Percentiles rank a stretch among this genome's conserved stretches.
Evolutionary conservation across 192 early-diverging fungal genomes (phyloP).

Genomic region (Glomus cerebriforme): DNA sequence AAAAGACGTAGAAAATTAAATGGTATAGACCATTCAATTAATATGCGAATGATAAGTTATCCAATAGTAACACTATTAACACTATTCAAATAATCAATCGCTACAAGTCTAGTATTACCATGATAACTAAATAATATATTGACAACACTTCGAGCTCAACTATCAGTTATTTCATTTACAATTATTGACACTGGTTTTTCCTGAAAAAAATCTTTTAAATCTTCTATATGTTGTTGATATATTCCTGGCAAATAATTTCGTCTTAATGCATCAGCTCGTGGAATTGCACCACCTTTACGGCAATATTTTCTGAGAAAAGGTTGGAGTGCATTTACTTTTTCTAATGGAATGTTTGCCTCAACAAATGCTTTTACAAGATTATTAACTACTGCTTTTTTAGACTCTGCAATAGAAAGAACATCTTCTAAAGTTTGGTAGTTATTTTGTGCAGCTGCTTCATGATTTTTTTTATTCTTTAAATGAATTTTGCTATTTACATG

Average conservation of each 20-base stretch:
- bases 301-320: neutral
- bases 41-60: neutral
- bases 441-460: too few relatives aligned
- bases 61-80: neutral
- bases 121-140: slow-evolving; percentile 4
- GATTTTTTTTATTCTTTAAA: too few relatives aligned
- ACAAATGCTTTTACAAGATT: neutral
- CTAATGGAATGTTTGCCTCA: neutral
- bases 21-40: neutral
- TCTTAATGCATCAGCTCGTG: neutral
- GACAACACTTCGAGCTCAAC: neutral
- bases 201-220: neutral
- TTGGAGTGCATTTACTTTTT: neutral
- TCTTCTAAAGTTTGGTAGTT: too few relatives aligned
- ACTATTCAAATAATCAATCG: neutral
- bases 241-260: neutral
- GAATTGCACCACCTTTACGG: neutral
- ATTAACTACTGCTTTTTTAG: neutral
- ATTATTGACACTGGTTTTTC: neutral
- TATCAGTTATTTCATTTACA: neutral
- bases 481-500: too few relatives aligned
- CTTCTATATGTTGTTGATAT: neutral
- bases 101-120: neutral
- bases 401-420: neutral
- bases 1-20: neutral